Evolutionary conservation across 2,329 filamentous ascomycete genomes (phyloP).

Genomic region (Monilinia fructicola): DNA sequence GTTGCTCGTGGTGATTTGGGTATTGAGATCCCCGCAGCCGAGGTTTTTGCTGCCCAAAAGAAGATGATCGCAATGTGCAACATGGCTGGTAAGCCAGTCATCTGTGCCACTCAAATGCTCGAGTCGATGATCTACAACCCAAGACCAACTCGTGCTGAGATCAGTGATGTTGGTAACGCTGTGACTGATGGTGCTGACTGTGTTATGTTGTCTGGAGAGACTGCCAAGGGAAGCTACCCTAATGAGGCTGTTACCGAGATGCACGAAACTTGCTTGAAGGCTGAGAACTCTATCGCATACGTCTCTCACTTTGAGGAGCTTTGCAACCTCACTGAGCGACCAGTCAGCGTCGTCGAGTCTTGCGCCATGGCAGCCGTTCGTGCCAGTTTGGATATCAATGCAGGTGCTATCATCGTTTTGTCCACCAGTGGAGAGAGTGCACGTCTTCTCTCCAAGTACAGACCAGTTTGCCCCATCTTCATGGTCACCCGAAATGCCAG

Average conservation of each 20-base stretch:
- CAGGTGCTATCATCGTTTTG: conserved; percentile 91
- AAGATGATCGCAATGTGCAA: conserved; percentile 99
- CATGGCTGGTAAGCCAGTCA: conserved; percentile 96
- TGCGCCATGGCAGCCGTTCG: conserved; percentile 97
- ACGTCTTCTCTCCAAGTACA: conserved; percentile 95
- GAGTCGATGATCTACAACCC: conserved; percentile 99
- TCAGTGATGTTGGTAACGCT: conserved; percentile 97
- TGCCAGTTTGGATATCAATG: conserved; percentile 92
- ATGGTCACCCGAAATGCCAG: conserved; percentile 90
- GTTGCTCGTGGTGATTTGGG: conserved; percentile 97
- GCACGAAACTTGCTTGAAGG: conserved; percentile 95
- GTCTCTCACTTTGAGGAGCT: conserved; percentile 96
- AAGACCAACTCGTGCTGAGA: conserved; percentile 94
- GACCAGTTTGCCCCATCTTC: conserved; percentile 97
- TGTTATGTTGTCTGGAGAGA: conserved; percentile 99
- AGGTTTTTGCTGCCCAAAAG: conserved; percentile 99
- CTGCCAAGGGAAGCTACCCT: conserved; percentile 95
- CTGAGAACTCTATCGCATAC: conserved; percentile 96
- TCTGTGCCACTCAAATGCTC: conserved; percentile 99
- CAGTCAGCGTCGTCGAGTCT: conserved; percentile 85
- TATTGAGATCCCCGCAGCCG: conserved; percentile 97
- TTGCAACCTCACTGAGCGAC: conserved; percentile 76
- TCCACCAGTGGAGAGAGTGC: conserved; percentile 95
- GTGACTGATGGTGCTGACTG: conserved; percentile 98
- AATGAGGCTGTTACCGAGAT: conserved; percentile 92